Conservation (phyloP, 176 grass and related monocot species). For the Aegilops tauschii region DNA sequence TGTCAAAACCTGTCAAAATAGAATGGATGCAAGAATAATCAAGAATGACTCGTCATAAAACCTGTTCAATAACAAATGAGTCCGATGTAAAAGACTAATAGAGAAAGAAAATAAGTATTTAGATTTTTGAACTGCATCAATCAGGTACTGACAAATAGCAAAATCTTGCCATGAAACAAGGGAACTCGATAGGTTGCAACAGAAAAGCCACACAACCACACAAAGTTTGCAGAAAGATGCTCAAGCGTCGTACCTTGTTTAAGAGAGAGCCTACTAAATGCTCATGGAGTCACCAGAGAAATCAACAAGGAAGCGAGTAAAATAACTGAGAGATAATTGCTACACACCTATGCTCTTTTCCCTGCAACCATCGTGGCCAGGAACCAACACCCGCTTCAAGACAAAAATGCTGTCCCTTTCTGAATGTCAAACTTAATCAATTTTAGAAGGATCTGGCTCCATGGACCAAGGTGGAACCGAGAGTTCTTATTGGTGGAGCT, state of each 20-base stretch:
- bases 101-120: not conserved
- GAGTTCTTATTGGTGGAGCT: constrained; percentile 7
- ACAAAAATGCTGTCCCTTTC: constrained; percentile 8
- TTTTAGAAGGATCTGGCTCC: not conserved
- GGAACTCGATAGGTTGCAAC: not conserved
- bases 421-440: constrained; percentile 32
- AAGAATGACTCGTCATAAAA: not conserved
- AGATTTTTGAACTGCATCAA: constrained; percentile 8
- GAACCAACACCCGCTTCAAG: constrained; percentile 10
- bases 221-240: constrained; percentile 11
- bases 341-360: not conserved
- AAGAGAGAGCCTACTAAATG: constrained; percentile 17
- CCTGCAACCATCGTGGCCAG: not conserved
- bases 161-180: not conserved
- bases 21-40: constrained; percentile 10
- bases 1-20: not conserved
- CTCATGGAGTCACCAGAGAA: constrained; percentile 7
- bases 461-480: constrained; percentile 11
- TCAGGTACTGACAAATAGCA: constrained; percentile 1
- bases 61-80: constrained; percentile 7
- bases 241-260: constrained; percentile 31
- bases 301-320: constrained; percentile 5
- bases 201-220: not conserved
- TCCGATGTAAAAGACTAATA: not conserved
- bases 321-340: not conserved